Conservation (phyloP, 116 monocot genomes). For the Dioscorea cayenensis region DNA sequence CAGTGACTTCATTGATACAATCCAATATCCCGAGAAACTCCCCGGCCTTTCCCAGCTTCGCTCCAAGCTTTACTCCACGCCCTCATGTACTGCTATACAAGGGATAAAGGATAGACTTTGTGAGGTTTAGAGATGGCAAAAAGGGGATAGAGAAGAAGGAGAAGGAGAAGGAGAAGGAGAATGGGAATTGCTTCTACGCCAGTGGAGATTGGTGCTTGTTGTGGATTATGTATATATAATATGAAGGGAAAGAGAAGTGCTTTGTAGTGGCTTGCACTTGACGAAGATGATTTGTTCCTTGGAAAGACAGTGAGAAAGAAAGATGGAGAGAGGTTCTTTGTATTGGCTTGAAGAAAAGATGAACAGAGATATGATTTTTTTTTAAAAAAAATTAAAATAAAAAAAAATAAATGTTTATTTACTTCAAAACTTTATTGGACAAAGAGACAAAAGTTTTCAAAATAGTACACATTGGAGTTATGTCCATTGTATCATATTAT, state of each 20-base stretch:
- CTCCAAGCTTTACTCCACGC: slow-evolving; percentile 4
- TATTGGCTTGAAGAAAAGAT: too few relatives aligned
- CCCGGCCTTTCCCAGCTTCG: slow-evolving; percentile 60
- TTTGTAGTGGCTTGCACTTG: background rate
- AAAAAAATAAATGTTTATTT: too few relatives aligned
- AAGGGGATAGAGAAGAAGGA: too few relatives aligned
- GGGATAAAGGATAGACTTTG: slow-evolving; percentile 1
- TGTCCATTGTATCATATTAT: too few relatives aligned
- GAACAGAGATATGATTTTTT: too few relatives aligned
- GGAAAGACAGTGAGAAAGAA: background rate
- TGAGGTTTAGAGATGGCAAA: background rate
- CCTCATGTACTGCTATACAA: background rate
- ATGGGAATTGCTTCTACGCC: slow-evolving; percentile 1
- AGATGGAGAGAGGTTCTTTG: background rate
- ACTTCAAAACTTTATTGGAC: too few relatives aligned
- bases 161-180: background rate
- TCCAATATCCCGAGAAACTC: slow-evolving; percentile 50
- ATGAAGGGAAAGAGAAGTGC: background rate
- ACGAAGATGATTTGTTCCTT: background rate
- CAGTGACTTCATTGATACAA: slow-evolving; percentile 82
- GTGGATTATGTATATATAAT: background rate
- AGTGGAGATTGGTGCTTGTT: background rate
- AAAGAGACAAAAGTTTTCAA: too few relatives aligned
- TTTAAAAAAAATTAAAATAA: too few relatives aligned
- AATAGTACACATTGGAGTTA: too few relatives aligned